Conservation (phyloP, 2,329 filamentous ascomycete genomes). For the Metarhizium sp. region DNA sequence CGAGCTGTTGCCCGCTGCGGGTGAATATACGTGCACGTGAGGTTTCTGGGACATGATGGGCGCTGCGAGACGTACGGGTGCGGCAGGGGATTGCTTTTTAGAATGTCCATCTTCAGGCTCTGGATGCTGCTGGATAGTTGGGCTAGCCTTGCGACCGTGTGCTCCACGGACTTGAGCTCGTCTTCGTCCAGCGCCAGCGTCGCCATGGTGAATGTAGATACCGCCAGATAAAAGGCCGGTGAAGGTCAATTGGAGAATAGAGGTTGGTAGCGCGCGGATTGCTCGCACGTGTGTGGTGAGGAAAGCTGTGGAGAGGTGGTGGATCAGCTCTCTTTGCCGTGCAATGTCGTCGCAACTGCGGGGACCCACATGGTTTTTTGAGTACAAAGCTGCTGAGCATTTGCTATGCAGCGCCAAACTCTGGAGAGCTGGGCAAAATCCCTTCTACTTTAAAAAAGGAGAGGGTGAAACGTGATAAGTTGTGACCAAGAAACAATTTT, state of each 20-base stretch:
- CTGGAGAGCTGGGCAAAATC: too few species aligned
- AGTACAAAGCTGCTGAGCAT: too few species aligned
- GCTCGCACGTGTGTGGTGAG: background rate
- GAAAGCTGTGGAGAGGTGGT: background rate
- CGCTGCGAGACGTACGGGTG: conserved; percentile 41
- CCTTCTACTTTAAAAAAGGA: too few species aligned
- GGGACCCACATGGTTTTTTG: background rate
- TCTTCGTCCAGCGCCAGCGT: conserved; percentile 44
- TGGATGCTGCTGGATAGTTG: conserved; percentile 61
- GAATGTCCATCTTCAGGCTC: conserved; percentile 52
- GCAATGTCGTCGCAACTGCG: background rate
- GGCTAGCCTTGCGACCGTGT: conserved; percentile 57
- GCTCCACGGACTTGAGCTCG: conserved; percentile 60
- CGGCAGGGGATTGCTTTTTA: conserved; percentile 56
- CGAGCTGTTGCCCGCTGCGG: conserved; percentile 36
- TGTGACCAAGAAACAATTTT: too few species aligned
- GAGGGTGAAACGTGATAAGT: too few species aligned
- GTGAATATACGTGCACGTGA: background rate
- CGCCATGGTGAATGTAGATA: conserved; percentile 19
- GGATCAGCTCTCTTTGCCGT: too few species aligned
- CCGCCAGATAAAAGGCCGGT: background rate
- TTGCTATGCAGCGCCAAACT: too few species aligned
- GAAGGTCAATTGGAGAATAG: background rate
- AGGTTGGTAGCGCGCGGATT: background rate
- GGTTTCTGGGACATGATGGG: background rate